Evolutionary conservation across 176 grass and related monocot species (phyloP).

Genomic region (Oryza australiensis): DNA sequence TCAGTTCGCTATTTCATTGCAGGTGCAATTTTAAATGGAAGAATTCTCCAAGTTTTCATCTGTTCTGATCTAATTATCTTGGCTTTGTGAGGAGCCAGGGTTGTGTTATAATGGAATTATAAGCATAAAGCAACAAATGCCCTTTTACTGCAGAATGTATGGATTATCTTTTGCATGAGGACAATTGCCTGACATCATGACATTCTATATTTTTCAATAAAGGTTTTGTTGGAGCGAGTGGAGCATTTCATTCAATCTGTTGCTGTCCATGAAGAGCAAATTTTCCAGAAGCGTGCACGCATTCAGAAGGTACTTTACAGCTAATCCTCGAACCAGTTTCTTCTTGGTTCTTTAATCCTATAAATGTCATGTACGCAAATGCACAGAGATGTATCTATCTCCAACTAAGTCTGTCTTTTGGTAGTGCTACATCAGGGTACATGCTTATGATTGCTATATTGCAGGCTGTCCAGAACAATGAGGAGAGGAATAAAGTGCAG

Average conservation of each 20-base stretch:
- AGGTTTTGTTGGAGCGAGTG: constrained; percentile 89
- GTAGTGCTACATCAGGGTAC: constrained; percentile 3
- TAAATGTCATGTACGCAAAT: constrained; percentile 8
- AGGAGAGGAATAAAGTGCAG: constrained; percentile 69
- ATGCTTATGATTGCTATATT: constrained; percentile 29
- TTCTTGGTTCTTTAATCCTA: constrained; percentile 16
- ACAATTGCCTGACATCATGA: constrained; percentile 13
- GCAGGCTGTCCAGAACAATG: constrained; percentile 81
- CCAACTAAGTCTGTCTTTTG: constrained; percentile 14
- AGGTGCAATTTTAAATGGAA: neutral
- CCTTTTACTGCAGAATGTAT: neutral
- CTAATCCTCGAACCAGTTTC: constrained; percentile 9
- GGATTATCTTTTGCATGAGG: neutral
- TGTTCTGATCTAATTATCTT: neutral
- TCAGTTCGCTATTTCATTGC: neutral
- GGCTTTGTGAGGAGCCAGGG: neutral
- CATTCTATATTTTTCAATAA: constrained; percentile 41
- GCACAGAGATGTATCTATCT: neutral
- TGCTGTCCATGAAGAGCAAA: constrained; percentile 90
- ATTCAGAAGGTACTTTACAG: constrained; percentile 84
- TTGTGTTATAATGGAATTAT: neutral
- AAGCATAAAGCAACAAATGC: neutral
- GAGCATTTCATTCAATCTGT: constrained; percentile 92
- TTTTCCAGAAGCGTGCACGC: constrained; percentile 91
- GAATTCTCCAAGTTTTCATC: neutral